A percentile compares a stretch with the other conserved stretches of the same genome.
phyloP scores from a whole-genome alignment of 2,329 filamentous ascomycete genomes.

The Xylaria sp. region DNA sequence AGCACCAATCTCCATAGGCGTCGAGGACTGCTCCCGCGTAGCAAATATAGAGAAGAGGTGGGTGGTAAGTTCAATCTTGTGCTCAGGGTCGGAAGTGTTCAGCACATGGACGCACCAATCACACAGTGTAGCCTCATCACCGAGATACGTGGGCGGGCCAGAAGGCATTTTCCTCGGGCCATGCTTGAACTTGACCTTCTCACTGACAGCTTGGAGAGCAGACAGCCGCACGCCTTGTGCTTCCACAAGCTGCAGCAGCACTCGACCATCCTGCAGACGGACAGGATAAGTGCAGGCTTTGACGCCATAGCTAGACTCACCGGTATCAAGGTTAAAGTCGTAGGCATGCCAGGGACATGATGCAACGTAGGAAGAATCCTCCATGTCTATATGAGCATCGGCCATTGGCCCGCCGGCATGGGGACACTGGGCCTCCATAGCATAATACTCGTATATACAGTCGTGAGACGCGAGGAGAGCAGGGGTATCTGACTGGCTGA shows the following conservation, averaged over 20 bases:
- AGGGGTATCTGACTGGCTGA: conserved; percentile 45
- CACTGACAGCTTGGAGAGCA: conserved; percentile 56
- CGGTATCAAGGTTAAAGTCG: conserved; percentile 60
- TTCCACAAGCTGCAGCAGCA: conserved; percentile 49
- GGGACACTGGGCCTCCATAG: conserved; percentile 60
- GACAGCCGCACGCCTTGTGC: conserved; percentile 44
- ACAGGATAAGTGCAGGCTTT: conserved; percentile 59
- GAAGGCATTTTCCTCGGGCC: conserved; percentile 39
- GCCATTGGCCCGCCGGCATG: conserved; percentile 59
- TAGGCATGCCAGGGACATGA: conserved; percentile 61
- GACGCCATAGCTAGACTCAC: conserved; percentile 59
- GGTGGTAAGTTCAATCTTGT: conserved; percentile 58
- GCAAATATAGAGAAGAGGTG: conserved; percentile 56
- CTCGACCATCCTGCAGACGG: conserved; percentile 49
- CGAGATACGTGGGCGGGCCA: conserved; percentile 47
- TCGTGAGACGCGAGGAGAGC: conserved; percentile 51
- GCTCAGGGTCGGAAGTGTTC: conserved; percentile 56
- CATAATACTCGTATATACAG: conserved; percentile 59
- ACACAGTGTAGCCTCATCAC: conserved; percentile 56
- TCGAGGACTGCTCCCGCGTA: conserved; percentile 51
- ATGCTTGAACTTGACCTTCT: conserved; percentile 57
- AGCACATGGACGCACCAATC: conserved; percentile 59
- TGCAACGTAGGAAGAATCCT: conserved; percentile 58
- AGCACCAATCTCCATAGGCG: conserved; percentile 55
- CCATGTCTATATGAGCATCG: conserved; percentile 58